Evolutionary conservation across 2,329 filamentous ascomycete species (phyloP).

Genomic region (Coniochaeta sp.): DNA sequence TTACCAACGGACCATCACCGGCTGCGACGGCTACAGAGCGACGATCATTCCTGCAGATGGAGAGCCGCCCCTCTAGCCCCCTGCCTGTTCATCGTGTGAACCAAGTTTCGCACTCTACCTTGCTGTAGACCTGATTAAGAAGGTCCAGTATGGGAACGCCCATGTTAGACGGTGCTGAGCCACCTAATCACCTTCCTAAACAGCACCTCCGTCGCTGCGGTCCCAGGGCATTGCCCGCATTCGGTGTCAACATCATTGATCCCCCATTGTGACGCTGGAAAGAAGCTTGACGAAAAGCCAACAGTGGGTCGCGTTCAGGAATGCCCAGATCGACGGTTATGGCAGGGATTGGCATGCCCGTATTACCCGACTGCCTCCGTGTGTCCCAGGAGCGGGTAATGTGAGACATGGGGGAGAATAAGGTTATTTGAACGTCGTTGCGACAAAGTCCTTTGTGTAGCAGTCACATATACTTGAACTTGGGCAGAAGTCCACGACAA

Average conservation of each 20-base stretch:
- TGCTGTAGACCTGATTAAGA: not conserved
- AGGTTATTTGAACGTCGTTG: not conserved
- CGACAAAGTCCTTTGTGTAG: not conserved
- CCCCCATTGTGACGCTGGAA: not conserved
- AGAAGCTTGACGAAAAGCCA: not conserved
- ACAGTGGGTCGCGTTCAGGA: not conserved
- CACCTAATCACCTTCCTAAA: too few relatives aligned
- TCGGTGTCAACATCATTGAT: too few relatives aligned
- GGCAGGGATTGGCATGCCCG: not conserved
- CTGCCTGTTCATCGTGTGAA: not conserved
- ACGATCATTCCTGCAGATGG: not conserved
- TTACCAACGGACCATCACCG: not conserved
- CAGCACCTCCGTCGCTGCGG: too few relatives aligned
- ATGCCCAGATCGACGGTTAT: not conserved
- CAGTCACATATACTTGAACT: too few relatives aligned
- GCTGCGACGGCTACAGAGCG: not conserved
- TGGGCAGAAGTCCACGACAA: too few relatives aligned
- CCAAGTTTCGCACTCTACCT: not conserved
- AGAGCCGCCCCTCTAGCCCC: too few relatives aligned
- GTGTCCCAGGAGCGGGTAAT: not conserved
- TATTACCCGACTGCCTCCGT: not conserved
- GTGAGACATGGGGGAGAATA: not conserved
- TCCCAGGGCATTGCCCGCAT: too few relatives aligned
- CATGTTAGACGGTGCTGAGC: too few relatives aligned
- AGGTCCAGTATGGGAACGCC: too few relatives aligned